Evolutionary conservation across 192 early-diverging fungal genomes (phyloP), one percentile per base, ranked within the genome.

Genomic region (Backusella macrospora): DNA sequence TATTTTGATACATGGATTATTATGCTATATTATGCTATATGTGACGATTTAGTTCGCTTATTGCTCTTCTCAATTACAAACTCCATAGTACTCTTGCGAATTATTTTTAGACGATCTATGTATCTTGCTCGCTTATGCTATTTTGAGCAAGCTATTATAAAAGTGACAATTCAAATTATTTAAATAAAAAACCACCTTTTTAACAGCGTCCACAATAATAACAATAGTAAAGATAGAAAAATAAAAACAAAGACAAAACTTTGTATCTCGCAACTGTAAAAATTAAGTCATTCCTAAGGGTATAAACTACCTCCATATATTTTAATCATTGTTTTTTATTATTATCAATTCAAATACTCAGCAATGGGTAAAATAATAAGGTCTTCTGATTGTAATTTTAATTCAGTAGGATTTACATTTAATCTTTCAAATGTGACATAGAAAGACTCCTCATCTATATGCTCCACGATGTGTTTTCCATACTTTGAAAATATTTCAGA

Each of bases 351-450:
- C 6, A 66, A 16, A 42, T 66, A 21, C 18, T 66, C 40, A 66
- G 65, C 18, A 43, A 66, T 10, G 21, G 65, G 65, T 42, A 21
- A 21, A 66, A 66, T 66, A 18, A 18, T 66, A 40, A 66, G 18
- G 40, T 42, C 40, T 3, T 66, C 65, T 66, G 44, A 43, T 3
- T 68, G 42, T 47, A 46, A 15, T 45, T 29, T 23, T 16, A 23
- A 15, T 47, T 47, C 67, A 26, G 16, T 16, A n/a, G 29, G 62
- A 42, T 65, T 62, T 37, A 42, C 37, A 16, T 3, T 40, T 4
- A 74, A 62, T 21, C 67, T 47, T 15, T 71, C 69, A 52, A 63
- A 76, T 9, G 64, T 45, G 18, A 76, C 75, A 65, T 52, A 71
- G 29, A 44, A 70, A 2, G 75, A 71, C 5, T 9, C 15, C 21